Evolutionary conservation across 2,329 filamentous ascomycete genomes (phyloP), one percentile per base, ranked within the genome.

Genomic region (Neonectria coccinea): DNA sequence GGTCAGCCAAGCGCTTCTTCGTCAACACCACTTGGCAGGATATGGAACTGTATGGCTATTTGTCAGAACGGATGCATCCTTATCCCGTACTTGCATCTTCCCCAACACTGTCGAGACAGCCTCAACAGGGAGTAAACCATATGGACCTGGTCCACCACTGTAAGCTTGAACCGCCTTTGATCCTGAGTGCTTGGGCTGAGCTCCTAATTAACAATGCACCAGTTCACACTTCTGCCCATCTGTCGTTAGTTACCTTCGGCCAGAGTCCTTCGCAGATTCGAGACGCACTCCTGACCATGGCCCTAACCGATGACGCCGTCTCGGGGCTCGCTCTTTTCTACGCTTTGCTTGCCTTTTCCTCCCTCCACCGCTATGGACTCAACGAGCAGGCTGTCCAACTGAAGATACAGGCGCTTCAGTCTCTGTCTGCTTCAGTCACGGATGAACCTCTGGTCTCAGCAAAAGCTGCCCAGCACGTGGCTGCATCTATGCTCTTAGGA

Each of bases 401-500:
- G n/a, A 72, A 72, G 16, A 52, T 70, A 9, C 47, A 64, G 5
- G 67, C 70, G 5, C 61, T 71, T 7, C 63, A 59, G 10, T 33
- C 42, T 1, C 33, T 72, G 1, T 62, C 64, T 3, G 29, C 10
- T 6, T 71, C 69, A 0, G 31, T 55, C 5, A 22, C 42, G 5
- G 31, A 31, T 5, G 41, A 27, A 0, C 3, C 53, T 4, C 6
- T 63, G 10, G 58, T 20, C 16, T 22, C 33, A 0, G 36, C 20
- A 0, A 48, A 61, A 16, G 69, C 69, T 47, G 59, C 62, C 1
- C 69, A 66, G n/a, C 67, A 71, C 14, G 67, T 70, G 5, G 65
- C 69, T 6, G 58, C 70, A 6, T 71, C 54, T 12, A 72, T 72
- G 70, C 59, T 72, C 2, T 67, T 72, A 5, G 65, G 56, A 2